Evolutionary conservation across 805 yeast species (phyloP), one percentile per base, ranked within the genome.

Genomic region (Nakazawaea anatomiae): DNA sequence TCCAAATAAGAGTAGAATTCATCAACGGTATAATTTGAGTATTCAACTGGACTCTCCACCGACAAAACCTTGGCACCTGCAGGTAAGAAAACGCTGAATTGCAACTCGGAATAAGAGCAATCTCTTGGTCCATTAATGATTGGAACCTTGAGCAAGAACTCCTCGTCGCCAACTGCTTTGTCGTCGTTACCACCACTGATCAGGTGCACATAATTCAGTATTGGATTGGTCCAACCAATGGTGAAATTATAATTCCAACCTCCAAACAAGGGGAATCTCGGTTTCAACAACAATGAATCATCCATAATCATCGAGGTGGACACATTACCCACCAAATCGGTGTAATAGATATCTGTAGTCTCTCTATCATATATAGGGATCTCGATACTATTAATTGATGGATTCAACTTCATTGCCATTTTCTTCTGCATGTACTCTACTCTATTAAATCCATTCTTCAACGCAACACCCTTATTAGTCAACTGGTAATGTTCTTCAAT

Each of bases 181-280:
- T 18, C 25, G 2, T 18, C 25, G 3, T 18, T 18, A 18, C 2
- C 25, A 9, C 71, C 70, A 25, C 57, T 60, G 30, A 57, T 53
- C 14, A 73, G 60, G 58, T 69, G 81, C 48, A 87, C 72, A 57
- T 76, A 83, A 43, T 79, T 69, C 12, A 70, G 60, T 41, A 91
- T 68, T 25, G 74, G 70, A 56, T 81, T 78, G 46, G 84, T 80
- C 96, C 96, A 94, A n/a, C 98, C 98, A 58, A 92, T 68, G 27
- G 98, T 94, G 74, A 89, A 94, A 69, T 92, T 89, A 69, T 89
- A 92, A 60, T 83, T 77, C 99, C 99, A 94, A 42, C 91, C 95
- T 46, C 99, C 99, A 68, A 89, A 87, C 6, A 94, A 65, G n/a
- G 99, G 99, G 73, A 74, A 94, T 66, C 99, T 79, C 51, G 98